Percentiles rank a stretch among this genome's conserved stretches.
Evolutionary conservation across 78 protist species (phyloP).

Genomic region (Dictyostelium brefeldianum): DNA sequence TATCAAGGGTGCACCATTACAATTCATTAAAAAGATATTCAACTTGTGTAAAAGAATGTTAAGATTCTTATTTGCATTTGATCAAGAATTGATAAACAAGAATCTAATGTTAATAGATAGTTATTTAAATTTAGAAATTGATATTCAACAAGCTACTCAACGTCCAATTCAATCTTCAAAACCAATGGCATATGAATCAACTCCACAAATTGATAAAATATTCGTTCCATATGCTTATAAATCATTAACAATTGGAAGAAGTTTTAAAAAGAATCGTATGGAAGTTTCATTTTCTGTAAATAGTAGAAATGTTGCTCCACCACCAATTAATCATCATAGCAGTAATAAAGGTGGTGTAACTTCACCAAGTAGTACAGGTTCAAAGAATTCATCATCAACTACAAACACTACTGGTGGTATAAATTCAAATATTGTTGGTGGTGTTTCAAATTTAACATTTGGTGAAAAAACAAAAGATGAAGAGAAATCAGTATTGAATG

Average conservation of each 20-base stretch:
- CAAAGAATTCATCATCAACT: not conserved
- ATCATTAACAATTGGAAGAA: conserved; percentile 55
- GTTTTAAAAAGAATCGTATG: conserved; percentile 55
- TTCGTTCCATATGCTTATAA: conserved; percentile 60
- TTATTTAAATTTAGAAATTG: conserved; percentile 48
- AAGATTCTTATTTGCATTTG: conserved; percentile 76
- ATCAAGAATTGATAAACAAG: conserved; percentile 74
- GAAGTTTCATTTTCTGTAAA: conserved; percentile 44
- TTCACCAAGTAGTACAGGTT: not conserved
- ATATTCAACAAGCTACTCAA: conserved; percentile 59
- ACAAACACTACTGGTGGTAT: too few relatives aligned
- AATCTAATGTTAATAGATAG: conserved; percentile 73
- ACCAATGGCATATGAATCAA: conserved; percentile 64
- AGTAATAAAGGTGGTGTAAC: not conserved
- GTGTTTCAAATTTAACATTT: conserved; percentile 42
- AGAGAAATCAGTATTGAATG: conserved; percentile 44
- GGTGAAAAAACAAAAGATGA: conserved; percentile 72
- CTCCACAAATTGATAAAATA: conserved; percentile 68
- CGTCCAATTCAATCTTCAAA: conserved; percentile 32
- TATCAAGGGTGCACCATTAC: conserved; percentile 53
- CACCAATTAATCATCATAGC: not conserved
- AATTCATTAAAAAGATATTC: conserved; percentile 41
- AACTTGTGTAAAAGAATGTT: conserved; percentile 53
- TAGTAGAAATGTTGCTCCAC: not conserved
- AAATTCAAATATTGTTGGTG: not conserved